phyloP scores from a whole-genome alignment of 257 asterid species.

The Eucommia ulmoides region DNA sequence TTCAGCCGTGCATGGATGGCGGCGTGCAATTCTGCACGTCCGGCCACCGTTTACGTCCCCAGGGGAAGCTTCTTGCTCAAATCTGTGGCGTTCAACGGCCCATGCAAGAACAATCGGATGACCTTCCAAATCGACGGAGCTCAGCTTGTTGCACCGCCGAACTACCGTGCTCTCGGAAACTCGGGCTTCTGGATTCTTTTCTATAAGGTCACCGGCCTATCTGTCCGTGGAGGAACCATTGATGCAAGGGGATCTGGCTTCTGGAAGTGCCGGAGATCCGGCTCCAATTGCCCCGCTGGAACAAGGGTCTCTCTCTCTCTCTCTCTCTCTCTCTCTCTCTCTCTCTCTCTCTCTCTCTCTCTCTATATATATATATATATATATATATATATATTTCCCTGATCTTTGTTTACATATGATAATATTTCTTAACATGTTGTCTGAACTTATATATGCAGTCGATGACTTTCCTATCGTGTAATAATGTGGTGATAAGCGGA shows the following conservation, averaged over 20 bases:
- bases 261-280: constrained; percentile 41
- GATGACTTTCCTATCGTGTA: constrained; percentile 42
- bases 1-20: constrained; percentile 58
- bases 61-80: constrained; percentile 36
- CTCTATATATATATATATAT: too few relatives aligned
- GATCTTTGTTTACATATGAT: too few relatives aligned
- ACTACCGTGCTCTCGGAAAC: constrained; percentile 30
- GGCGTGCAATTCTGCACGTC: constrained; percentile 44
- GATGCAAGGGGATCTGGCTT: constrained; percentile 52
- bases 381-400: too few relatives aligned
- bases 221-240: constrained; percentile 48
- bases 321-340: not conserved
- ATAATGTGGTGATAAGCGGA: constrained; percentile 18
- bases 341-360: too few relatives aligned
- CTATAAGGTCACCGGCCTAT: constrained; percentile 38
- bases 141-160: constrained; percentile 46
- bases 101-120: constrained; percentile 45
- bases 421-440: too few relatives aligned
- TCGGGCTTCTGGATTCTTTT: constrained; percentile 55
- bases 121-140: constrained; percentile 40
- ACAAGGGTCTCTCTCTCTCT: constrained; percentile 56
- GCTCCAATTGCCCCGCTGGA: constrained; percentile 39
- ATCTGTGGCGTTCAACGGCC: constrained; percentile 38
- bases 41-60: constrained; percentile 49
- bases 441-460: too few relatives aligned